Evolutionary conservation across 2,329 filamentous ascomycete species (phyloP), one percentile per base, ranked within the genome.

Genomic region (Monilinia aucupariae): DNA sequence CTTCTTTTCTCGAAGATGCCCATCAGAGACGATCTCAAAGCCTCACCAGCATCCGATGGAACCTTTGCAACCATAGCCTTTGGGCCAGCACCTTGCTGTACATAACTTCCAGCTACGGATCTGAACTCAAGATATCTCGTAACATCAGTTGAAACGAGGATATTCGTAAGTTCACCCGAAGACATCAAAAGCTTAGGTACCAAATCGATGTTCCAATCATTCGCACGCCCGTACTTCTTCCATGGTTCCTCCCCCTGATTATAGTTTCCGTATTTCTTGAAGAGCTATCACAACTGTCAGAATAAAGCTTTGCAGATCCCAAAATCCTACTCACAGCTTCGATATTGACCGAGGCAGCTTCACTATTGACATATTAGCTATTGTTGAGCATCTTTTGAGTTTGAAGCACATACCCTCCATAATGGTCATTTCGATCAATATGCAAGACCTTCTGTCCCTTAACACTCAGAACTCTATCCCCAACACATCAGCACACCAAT

Each of bases 181-280:
- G 93, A 92, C 92, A 99, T 97, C 77, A 99, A 85, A 74, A 99
- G 88, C 84, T 99, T 99, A 70, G 94, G 93, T 55, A 99, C 92
- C 66, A 99, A 85, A 76, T 99, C 96, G 78, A 99, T 96, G 82
- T 97, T 97, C 94, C 94, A 99, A 84, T 97, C 93, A 80, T 97
- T 97, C 76, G 87, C 82, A 65, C 94, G 89, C 72, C 93, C 93
- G 77, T 97, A 97, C 79, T 96, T 92, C 82, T 96, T 93, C 94
- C 94, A 97, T 69, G 93, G 92, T 82, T 97, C 90, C 74, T 92
- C 88, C 71, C 89, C 90, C 66, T 83, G 76, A 65, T 79, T 76
- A 75, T 86, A 90, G 81, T 94, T 94, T 76, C 91, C 90, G 77
- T 96, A 96, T 78, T 92, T 96, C 82, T 94, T 96, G 85, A 96